Base-by-base conservation (phyloP, 2,329 filamentous ascomycete genomes). In the Orbilia oligospora region DNA sequence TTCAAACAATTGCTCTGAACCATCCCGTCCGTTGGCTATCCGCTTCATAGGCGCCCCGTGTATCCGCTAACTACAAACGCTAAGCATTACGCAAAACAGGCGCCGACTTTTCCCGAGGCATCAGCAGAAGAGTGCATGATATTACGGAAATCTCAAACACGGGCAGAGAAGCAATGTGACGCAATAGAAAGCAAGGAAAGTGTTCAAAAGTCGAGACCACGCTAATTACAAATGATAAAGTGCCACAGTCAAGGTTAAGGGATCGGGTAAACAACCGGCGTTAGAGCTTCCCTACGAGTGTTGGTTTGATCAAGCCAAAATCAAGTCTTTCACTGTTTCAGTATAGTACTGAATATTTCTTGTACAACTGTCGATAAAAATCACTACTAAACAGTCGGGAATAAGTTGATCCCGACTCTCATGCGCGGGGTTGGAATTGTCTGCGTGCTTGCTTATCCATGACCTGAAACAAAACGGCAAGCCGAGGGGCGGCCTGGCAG, bases 221-320 rank as follows among this genome's bases (percentile, higher is more conserved):
- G 14, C 5, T 56, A 8, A 27, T 16, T 14, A 8, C 16, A 1
- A 27, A 27, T 9, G 20, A 16, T 5, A n/a, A 56, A 33, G 10
- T 27, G 8, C 27, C 36, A n/a, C n/a, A n/a, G n/a, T n/a, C n/a
- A 14, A 56, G 5, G 27, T 16, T 56, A 16, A 56, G 51, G n/a
- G 51, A 56, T 2, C 51, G 36, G n/a, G 27, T 10, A 5, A 56
- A 56, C 6, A 14, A 8, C 5, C 51, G 51, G 27, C 36, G 36
- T 22, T 56, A 36, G 1, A 36, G 27, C 12, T 36, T 36, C 4
- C 5, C 27, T 3, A 27, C 33, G 5, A 27, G 36, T n/a, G 36
- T 36, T 24, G 16, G 51, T 20, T n/a, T n/a, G n/a, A n/a, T n/a
- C n/a, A n/a, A 27, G 51, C 27, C 51, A 56, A 18, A 56, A 36